Percentiles rank a stretch among this genome's conserved stretches.
phyloP scores from a whole-genome alignment of 2,329 filamentous ascomycete species.

The Leptographium flavum region DNA sequence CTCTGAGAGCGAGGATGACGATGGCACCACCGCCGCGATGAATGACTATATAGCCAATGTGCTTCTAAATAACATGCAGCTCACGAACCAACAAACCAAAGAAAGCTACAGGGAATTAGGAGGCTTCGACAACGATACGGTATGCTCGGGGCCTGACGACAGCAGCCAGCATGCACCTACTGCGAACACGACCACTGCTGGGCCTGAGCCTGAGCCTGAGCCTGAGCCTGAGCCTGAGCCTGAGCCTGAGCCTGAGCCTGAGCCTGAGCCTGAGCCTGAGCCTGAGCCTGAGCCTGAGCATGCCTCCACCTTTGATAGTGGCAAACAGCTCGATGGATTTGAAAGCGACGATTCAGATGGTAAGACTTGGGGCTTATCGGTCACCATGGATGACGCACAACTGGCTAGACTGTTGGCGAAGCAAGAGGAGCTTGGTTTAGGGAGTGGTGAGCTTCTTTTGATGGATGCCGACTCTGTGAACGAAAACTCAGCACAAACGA shows the following conservation, averaged over 20 bases:
- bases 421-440: slow-evolving; percentile 49
- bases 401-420: slow-evolving; percentile 46
- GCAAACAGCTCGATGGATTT: slow-evolving; percentile 22
- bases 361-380: slow-evolving; percentile 30
- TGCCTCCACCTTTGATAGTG: slow-evolving; percentile 14
- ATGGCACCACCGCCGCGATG: slow-evolving; percentile 38
- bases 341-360: background rate
- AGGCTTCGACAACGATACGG: slow-evolving; percentile 25
- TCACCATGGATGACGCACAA: slow-evolving; percentile 45
- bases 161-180: slow-evolving; percentile 3
- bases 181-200: background rate
- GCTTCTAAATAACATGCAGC: slow-evolving; percentile 25
- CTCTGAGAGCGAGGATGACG: slow-evolving; percentile 10
- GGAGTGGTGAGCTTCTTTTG: slow-evolving; percentile 41
- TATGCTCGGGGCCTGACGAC: slow-evolving; percentile 7
- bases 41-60: slow-evolving; percentile 62
- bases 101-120: slow-evolving; percentile 27
- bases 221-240: background rate
- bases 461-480: too few species aligned
- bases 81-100: slow-evolving; percentile 12
- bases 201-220: background rate
- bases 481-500: too few species aligned
- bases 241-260: slow-evolving; percentile 1
- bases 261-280: background rate
- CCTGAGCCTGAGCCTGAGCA: background rate